Conservation (phyloP, 148 eudicot genomes). For the Chenopodium quinoa region DNA sequence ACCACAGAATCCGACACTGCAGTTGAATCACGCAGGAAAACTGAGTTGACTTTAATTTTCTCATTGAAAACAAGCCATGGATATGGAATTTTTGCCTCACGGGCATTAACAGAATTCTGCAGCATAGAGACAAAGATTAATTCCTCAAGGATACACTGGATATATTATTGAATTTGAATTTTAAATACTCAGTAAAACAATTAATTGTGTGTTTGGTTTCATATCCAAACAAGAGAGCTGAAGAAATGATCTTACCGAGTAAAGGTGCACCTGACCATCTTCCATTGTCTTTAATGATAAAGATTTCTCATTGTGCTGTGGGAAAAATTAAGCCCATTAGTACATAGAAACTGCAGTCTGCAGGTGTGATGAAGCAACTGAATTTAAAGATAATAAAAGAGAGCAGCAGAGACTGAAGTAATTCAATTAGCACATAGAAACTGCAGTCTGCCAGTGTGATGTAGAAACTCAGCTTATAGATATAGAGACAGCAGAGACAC, state of each 20-base stretch:
- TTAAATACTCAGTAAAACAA: neutral
- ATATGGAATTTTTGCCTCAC: constrained; percentile 68
- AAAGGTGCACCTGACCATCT: constrained; percentile 81
- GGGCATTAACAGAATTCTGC: constrained; percentile 64
- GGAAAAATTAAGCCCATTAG: constrained; percentile 25
- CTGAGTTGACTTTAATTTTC: constrained; percentile 85
- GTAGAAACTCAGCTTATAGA: neutral
- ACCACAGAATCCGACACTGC: constrained; percentile 86
- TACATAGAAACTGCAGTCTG: neutral
- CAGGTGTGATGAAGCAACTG: neutral
- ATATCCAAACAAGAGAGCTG: neutral
- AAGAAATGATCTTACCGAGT: constrained; percentile 58
- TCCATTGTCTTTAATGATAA: constrained; percentile 92
- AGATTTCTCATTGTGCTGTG: constrained; percentile 86
- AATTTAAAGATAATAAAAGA: neutral
- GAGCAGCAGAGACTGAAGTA: neutral
- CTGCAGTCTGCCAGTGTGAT: neutral
- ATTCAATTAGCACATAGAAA: constrained; percentile 3
- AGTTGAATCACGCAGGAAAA: constrained; percentile 92
- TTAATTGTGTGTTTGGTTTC: neutral
- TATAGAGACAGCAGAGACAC: neutral
- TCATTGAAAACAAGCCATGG: constrained; percentile 98
- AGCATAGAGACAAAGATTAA: constrained; percentile 3
- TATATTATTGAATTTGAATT: neutral
- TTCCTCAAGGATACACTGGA: neutral